Conservation (phyloP, 805 yeast species). For the Cyberlindnera petersonii region DNA sequence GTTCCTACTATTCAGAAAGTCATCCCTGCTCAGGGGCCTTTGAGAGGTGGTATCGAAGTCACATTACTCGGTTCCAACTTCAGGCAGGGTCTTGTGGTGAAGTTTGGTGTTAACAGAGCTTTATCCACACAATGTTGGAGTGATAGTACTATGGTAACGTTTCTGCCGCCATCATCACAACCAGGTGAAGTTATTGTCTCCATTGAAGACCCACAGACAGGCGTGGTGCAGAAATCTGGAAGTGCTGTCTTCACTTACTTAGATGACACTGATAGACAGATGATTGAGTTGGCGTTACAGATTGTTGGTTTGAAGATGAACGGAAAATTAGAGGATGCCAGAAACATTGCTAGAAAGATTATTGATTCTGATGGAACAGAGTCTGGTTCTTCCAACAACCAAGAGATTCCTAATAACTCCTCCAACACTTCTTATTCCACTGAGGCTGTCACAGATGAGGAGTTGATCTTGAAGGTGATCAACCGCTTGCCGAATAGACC, state of each 20-base stretch:
- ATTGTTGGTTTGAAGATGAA: constrained; percentile 97
- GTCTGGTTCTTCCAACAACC: constrained; percentile 9
- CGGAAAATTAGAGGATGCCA: constrained; percentile 91
- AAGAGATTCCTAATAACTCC: constrained; percentile 7
- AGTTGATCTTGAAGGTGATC: constrained; percentile 45
- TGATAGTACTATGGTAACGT: constrained; percentile 87
- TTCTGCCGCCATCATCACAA: constrained; percentile 83
- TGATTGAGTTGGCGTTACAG: constrained; percentile 91
- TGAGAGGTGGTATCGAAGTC: constrained; percentile 94
- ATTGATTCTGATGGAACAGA: constrained; percentile 54
- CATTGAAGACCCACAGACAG: constrained; percentile 52
- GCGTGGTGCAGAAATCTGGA: constrained; percentile 15
- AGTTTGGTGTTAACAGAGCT: constrained; percentile 79
- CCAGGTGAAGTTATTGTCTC: constrained; percentile 92
- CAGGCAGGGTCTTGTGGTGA: constrained; percentile 75
- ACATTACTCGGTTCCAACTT: constrained; percentile 86
- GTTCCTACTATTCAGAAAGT: constrained; percentile 60
- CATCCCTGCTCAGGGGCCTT: constrained; percentile 93
- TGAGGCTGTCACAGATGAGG: constrained; percentile 32
- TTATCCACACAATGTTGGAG: constrained; percentile 95
- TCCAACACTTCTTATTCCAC: constrained; percentile 6
- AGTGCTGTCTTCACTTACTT: constrained; percentile 72
- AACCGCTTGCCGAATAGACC: constrained; percentile 69
- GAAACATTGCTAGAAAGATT: constrained; percentile 86
- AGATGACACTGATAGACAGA: constrained; percentile 92